Base-by-base conservation (phyloP, 2,329 filamentous ascomycete genomes). In the Coleophoma cylindrospora region DNA sequence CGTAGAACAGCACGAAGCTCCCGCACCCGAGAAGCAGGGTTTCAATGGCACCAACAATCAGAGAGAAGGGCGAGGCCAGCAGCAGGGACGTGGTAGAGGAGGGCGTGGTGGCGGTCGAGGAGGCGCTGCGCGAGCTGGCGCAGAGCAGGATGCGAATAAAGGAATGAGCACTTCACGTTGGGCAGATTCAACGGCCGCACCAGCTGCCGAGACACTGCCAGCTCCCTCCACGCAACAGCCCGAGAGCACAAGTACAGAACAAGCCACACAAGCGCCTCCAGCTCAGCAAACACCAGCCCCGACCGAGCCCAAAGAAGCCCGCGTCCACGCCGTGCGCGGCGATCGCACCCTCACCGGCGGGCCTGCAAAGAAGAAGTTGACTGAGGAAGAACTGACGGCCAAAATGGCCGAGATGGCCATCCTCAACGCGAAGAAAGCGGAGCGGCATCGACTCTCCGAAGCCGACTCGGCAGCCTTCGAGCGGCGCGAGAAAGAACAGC, bases 381-480 rank as follows among this genome's bases (percentile, higher is more conserved):
- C 81, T 2, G 83, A 86, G 61, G 79, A 76, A 55, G 77, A 87
- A 63, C 73, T 87, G 8, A 74, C 73, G 3, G 77, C 75, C 43
- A 80, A 80, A 53, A 77, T 87, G 52, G 80, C 77, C 8, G 72
- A 74, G 34, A 85, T 84, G 58, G 75, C 76, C 54, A 73, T 83
- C 56, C 79, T 83, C 50, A 85, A 84, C 48, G 77, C 76, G 6
- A 74, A 77, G 45, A 72, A 80, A 13, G 73, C 75, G 9, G 81
- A 79, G 9, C 80, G 80, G 0, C 81, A 87, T 61, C 79, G 77
- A 1, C 75, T 81, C 22, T 81, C 82, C n/a, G 80, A 86, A 68
- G 81, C 81, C n/a, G 84, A 87, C 56, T 75, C 79, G 48, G 81
- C 81, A 3, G 78, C 76, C 0, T 86, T 84, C 62, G 74, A 81